Evolutionary conservation across 176 grass and related monocot species (phyloP), one percentile per base, ranked within the genome.

Genomic region (Ampelocalamus luodianensis): DNA sequence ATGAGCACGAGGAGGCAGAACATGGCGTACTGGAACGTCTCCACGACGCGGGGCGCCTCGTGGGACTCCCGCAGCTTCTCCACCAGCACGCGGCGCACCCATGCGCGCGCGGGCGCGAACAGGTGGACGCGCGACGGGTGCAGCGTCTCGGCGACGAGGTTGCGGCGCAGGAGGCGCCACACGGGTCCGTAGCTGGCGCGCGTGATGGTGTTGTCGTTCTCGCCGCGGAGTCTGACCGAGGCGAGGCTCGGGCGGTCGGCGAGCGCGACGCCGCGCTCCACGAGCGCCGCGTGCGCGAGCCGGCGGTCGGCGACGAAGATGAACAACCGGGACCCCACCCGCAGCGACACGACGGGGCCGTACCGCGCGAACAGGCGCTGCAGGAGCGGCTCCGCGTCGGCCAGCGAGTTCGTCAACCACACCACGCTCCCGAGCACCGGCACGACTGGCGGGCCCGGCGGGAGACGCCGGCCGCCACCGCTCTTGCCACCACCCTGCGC

Each of bases 1-100:
- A 96, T 91, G 59, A 81, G 77, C 26, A 93, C 88, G 44, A 95
- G 88, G 38, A 95, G 84, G 22, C 70, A 82, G 76, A 93, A 93
- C 84, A 93, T 91, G 36, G 90, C 83, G 84, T 85, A 93, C 48
- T 89, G 86, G 62, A 96, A 79, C 44, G 66, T 74, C 59, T 89
- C 86, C 44, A 85, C 22, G 10, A 89, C 86, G 15, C 16, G 9
- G 29, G 37, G 68, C 20, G 42, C 79, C 20, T 34, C 38, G 68
- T 27, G 36, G 39, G 59, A 6, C 23, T 50, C 53, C 6, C 24
- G 29, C n/a, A 91, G 65, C 50, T 88, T 91, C 0, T 85, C 51
- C 17, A 80, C 13, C 56, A 91, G 82, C 4, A 91, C 59, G 22
- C 82, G 37, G 50, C 62, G 76, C 11, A 82, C 88, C 88, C 88